Conservation (phyloP, 192 early-diverging fungal species). For the Umbelopsis ramanniana region DNA sequence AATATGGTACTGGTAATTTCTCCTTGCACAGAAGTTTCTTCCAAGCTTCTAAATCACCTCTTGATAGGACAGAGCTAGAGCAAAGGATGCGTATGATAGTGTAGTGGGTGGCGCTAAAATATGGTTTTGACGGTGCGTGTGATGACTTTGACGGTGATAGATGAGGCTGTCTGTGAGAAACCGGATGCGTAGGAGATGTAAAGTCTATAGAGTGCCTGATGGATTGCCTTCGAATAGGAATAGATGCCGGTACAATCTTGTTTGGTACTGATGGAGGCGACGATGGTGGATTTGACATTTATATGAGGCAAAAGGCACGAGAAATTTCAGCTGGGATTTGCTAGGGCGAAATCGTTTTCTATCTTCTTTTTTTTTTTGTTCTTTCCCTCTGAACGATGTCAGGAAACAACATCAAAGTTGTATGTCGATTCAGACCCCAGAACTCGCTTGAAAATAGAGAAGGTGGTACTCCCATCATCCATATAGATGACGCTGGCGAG, state of each 20-base stretch:
- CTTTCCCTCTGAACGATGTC: constrained; percentile 46
- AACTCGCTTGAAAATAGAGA: constrained; percentile 90
- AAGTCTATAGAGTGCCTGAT: constrained; percentile 20
- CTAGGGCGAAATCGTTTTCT: constrained; percentile 18
- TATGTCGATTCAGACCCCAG: constrained; percentile 96
- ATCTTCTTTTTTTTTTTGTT: constrained; percentile 21
- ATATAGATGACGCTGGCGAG: constrained; percentile 75
- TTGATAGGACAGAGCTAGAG: background rate
- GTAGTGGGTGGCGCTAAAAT: constrained; percentile 24
- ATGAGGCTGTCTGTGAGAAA: constrained; percentile 6
- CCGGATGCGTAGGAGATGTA: background rate
- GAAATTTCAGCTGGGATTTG: constrained; percentile 20
- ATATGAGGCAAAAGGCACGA: constrained; percentile 22
- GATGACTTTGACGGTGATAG: constrained; percentile 2
- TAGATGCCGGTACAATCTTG: constrained; percentile 19
- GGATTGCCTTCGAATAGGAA: constrained; percentile 13
- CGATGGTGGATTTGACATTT: constrained; percentile 24
- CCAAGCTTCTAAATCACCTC: constrained; percentile 15
- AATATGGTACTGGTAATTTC: constrained; percentile 34
- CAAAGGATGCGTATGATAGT: constrained; percentile 6
- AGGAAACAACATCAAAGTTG: constrained; percentile 91
- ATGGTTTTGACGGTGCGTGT: constrained; percentile 16
- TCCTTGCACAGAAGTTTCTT: constrained; percentile 22
- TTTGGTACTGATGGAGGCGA: constrained; percentile 19
- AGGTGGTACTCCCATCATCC: constrained; percentile 86